Percentiles rank a stretch among this genome's conserved stretches.
These are phyloP conservation scores for Paraphoma sp. DNA, from an alignment of 2,329 filamentous ascomycete species.

Conservation along the genomic window DNA sequence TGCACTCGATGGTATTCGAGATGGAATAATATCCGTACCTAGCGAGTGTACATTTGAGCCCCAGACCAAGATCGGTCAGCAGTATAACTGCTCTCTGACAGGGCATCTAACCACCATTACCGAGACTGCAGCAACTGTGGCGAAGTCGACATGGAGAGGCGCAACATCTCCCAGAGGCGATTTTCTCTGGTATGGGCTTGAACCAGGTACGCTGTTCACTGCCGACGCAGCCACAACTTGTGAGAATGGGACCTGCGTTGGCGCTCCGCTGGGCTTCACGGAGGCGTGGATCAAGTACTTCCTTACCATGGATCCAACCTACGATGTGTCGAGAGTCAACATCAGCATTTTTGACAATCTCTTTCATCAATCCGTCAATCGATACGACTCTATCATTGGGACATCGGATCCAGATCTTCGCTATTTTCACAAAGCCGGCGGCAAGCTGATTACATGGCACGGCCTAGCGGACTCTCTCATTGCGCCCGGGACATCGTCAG, in stretches of 20 bases:
- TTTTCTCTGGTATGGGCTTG: slow-evolving; percentile 20
- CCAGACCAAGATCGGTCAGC: slow-evolving; percentile 14
- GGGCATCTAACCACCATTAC: slow-evolving; percentile 7
- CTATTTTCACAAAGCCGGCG: slow-evolving; percentile 20
- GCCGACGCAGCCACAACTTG: background rate
- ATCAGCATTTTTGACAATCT: slow-evolving; percentile 10
- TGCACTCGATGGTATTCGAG: slow-evolving; percentile 28
- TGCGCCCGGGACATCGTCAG: slow-evolving; percentile 13
- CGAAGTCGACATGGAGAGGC: slow-evolving; percentile 19
- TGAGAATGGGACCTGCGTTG: slow-evolving; percentile 14
- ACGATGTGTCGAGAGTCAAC: slow-evolving; percentile 9
- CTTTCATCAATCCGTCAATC: slow-evolving; percentile 11
- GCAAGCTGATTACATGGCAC: slow-evolving; percentile 32
- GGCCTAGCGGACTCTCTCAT: slow-evolving; percentile 23
- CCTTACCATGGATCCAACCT: slow-evolving; percentile 10
- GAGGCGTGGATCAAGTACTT: background rate
- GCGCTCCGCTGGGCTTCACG: slow-evolving; percentile 6
- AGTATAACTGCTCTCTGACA: slow-evolving; percentile 7
- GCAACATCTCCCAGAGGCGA: slow-evolving; percentile 11
- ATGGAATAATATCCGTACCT: slow-evolving; percentile 40
- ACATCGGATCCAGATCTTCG: slow-evolving; percentile 15
- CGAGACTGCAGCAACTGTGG: slow-evolving; percentile 13
- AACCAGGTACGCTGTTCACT: slow-evolving; percentile 10
- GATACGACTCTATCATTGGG: slow-evolving; percentile 18
- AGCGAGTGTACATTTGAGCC: slow-evolving; percentile 30